phyloP scores from a whole-genome alignment of 345 rosid species.

The Zanthoxylum bungeanum region DNA sequence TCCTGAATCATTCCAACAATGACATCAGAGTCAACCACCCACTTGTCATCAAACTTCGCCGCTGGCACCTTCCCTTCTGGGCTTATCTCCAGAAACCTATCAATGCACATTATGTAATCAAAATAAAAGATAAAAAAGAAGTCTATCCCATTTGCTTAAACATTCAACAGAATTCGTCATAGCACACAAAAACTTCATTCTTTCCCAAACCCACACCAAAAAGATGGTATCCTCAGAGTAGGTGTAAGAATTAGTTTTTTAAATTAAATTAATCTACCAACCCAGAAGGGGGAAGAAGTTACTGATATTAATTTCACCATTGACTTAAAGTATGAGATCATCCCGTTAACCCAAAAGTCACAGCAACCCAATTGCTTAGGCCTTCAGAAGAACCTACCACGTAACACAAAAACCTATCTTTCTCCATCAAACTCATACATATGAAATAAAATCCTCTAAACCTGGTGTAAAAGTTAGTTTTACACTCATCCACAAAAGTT shows the following conservation, averaged over 20 bases:
- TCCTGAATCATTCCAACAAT: constrained; percentile 75
- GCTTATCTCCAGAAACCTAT: constrained; percentile 79
- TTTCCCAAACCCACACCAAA: background rate
- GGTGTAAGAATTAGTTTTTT: no score
- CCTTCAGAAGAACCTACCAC: no score
- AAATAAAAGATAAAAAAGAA: no score
- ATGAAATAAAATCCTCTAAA: no score
- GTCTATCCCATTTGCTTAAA: constrained; percentile 10
- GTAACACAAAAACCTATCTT: no score
- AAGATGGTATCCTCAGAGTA: background rate
- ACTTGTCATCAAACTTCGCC: constrained; percentile 67
- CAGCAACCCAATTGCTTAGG: no score
- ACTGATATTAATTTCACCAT: no score
- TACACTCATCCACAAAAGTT: background rate
- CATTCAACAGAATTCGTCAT: background rate
- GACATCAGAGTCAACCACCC: constrained; percentile 87
- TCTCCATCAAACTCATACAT: no score
- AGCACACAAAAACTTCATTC: background rate
- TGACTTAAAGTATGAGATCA: no score
- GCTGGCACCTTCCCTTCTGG: constrained; percentile 88
- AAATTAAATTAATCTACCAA: no score
- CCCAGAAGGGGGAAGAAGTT: no score
- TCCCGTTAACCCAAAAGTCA: no score
- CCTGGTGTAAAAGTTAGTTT: background rate
- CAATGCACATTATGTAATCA: background rate